Conservation (phyloP, 164 flowering plant species). For the Macadamia integrifolia region DNA sequence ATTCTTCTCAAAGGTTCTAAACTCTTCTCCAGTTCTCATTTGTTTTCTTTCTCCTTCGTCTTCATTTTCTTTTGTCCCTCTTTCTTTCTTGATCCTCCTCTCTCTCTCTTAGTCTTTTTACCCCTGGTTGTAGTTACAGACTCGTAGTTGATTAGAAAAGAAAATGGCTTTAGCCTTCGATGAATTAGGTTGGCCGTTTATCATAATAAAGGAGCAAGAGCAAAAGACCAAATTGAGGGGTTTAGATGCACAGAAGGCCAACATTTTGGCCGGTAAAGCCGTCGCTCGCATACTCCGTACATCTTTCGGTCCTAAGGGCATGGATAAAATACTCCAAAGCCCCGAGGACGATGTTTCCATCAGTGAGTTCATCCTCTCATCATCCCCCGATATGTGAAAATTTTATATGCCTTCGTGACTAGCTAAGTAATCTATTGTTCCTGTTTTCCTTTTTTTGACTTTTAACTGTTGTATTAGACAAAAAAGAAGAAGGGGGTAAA, state of each 20-base stretch:
- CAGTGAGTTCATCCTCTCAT: slow-evolving; percentile 30
- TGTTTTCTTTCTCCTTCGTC: background rate
- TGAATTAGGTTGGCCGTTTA: slow-evolving; percentile 86
- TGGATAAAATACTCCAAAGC: slow-evolving; percentile 98
- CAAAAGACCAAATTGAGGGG: slow-evolving; percentile 81
- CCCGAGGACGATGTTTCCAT: slow-evolving; percentile 95
- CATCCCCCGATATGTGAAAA: slow-evolving; percentile 2
- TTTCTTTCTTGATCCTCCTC: background rate
- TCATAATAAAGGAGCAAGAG: slow-evolving; percentile 76
- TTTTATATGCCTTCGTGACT: background rate
- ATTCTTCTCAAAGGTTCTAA: background rate
- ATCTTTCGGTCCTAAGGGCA: slow-evolving; percentile 97
- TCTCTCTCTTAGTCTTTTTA: background rate
- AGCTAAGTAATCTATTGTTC: background rate
- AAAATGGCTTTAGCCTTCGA: slow-evolving; percentile 92
- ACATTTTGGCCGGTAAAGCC: slow-evolving; percentile 87
- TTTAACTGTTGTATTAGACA: background rate
- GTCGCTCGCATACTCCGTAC: slow-evolving; percentile 89
- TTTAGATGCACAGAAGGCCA: slow-evolving; percentile 91
- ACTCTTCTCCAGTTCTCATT: background rate
- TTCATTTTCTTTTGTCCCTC: too few species aligned
- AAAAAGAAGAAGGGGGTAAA: too few species aligned
- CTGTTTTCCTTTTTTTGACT: background rate
- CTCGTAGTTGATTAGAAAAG: background rate
- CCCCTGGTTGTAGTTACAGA: background rate